Evolutionary conservation across 176 grass and related monocot species (phyloP).

Genomic region (Eragrostis nindensis): DNA sequence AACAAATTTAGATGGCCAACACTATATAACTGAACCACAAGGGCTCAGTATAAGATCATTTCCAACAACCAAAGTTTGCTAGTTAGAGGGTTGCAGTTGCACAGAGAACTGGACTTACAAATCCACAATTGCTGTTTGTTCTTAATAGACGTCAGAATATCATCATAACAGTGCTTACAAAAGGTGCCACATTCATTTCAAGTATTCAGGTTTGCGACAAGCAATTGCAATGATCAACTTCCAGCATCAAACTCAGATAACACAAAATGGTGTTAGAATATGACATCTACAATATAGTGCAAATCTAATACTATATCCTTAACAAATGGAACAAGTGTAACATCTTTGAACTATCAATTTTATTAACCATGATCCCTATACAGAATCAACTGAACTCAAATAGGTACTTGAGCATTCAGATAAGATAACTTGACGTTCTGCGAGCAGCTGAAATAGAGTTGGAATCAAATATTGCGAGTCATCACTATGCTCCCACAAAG

Average conservation of each 20-base stretch:
- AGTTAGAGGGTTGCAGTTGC: neutral
- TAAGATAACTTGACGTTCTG: too few relatives aligned
- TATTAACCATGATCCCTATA: neutral
- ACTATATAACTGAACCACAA: neutral
- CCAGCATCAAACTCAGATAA: neutral
- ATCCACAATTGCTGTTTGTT: neutral
- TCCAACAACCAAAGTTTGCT: neutral
- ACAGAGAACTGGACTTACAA: neutral
- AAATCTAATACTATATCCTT: too few relatives aligned
- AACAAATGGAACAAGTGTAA: neutral
- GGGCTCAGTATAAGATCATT: neutral
- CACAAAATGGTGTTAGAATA: too few relatives aligned
- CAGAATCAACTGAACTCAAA: neutral
- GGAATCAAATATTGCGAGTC: too few relatives aligned
- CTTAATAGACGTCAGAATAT: neutral
- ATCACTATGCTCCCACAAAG: too few relatives aligned
- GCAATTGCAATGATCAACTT: neutral
- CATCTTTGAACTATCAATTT: neutral
- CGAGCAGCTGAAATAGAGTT: too few relatives aligned
- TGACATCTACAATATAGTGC: too few relatives aligned
- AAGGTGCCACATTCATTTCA: neutral
- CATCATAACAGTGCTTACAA: neutral
- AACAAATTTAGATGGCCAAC: neutral
- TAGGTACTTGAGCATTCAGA: neutral
- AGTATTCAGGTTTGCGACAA: neutral